Evolutionary conservation across 139 green algal species (phyloP), one percentile per base, ranked within the genome.

Genomic region (Tetradesmus lagerheimii): DNA sequence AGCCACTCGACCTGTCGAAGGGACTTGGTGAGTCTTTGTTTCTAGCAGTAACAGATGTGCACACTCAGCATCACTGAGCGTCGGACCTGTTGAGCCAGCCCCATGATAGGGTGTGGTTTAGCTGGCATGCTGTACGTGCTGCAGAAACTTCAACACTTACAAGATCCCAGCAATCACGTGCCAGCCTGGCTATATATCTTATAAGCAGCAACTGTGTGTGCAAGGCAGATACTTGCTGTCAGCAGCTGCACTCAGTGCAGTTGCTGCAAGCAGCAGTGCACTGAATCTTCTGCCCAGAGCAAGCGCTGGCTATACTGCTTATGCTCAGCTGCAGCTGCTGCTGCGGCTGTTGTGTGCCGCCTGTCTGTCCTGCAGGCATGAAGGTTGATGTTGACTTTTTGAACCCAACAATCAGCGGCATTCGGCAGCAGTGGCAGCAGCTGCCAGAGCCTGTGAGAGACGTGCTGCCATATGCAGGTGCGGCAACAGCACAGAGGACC

Each of bases 371-470:
- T 79, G 57, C 39, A 89, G 85, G 85, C 71, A 74, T 90, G 45
- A 83, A 83, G 31, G 11, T 90, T 25, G 86, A 90, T 25, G 23
- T 90, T 5, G 86, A 90, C 34, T 43, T 90, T 1, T 34, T 90
- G 47, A 90, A 85, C 75, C 86, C 86, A 27, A 25, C 75, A 2
- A 78, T 90, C 74, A 90, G 47, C 27, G 75, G 43, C 0, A 0
- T 85, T 6, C 85, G 84, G 34, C 75, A 83, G 47, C 75, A 90
- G 29, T 90, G 75, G 75, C 34, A 84, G n/a, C 45, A 77, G 47
- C 75, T 90, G 86, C 86, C 86, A 20, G 75, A 90, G 45, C 86
- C 86, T 11, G 47, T 90, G 43, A 45, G 50, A 23, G 34, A 84
- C 43, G 43, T 50, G 43, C 43, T 50, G 43, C 43, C 43, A 50